A percentile compares a stretch with the other conserved stretches of the same genome.
Evolutionary conservation across 768 basidiomycete genomes (phyloP).

Genomic region (Macrolepiota albuminosa): DNA sequence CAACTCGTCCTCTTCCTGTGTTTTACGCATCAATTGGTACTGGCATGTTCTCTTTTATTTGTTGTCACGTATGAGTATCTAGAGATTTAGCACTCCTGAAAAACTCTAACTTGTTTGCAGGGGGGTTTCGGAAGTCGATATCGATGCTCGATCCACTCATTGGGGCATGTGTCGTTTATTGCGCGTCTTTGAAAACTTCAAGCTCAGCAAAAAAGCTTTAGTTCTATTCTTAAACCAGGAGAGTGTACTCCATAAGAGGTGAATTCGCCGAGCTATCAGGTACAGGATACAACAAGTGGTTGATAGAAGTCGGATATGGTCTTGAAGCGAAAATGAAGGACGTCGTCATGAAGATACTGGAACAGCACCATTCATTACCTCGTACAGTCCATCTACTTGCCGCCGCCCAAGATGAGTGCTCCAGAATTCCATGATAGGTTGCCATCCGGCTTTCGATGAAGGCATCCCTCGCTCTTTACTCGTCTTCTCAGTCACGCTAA

Average conservation of each 20-base stretch:
- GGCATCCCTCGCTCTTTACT: conserved; percentile 65
- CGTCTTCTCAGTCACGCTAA: conserved; percentile 42
- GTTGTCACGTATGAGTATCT: too few species aligned
- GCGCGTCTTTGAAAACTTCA: neutral
- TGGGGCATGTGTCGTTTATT: too few species aligned
- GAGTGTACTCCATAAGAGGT: too few species aligned
- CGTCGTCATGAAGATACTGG: neutral
- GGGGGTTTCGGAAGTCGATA: too few species aligned
- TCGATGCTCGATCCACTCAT: too few species aligned
- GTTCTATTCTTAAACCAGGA: neutral
- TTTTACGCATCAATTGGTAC: too few species aligned
- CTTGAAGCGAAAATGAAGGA: neutral
- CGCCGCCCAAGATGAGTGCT: conserved; percentile 58
- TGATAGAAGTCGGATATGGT: neutral
- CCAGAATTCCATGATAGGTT: conserved; percentile 85
- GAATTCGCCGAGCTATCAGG: neutral
- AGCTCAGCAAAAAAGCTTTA: too few species aligned
- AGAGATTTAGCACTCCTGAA: too few species aligned
- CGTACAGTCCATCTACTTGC: conserved; percentile 58
- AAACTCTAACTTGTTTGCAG: too few species aligned
- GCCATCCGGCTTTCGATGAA: conserved; percentile 70
- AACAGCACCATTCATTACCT: conserved; percentile 51
- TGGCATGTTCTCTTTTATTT: too few species aligned
- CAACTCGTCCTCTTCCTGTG: too few species aligned
- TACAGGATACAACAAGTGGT: neutral